These are phyloP conservation scores for Rutstroemia sp. DNA, from an alignment of 2,329 filamentous ascomycete species.

Conservation along the genomic window DNA sequence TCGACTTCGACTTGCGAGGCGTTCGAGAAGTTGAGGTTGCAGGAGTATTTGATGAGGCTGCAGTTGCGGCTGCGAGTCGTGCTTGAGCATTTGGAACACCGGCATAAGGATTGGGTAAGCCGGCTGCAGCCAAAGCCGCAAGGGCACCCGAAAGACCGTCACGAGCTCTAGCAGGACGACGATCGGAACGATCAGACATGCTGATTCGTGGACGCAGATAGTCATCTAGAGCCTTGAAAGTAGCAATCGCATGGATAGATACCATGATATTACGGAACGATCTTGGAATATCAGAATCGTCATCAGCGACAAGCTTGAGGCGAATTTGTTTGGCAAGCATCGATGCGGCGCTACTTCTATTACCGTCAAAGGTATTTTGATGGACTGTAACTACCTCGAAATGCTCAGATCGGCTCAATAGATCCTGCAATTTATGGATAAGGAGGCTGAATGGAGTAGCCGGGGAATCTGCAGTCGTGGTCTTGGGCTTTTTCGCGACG, in stretches of 20 bases:
- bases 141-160: slow-evolving; percentile 62
- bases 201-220: slow-evolving; percentile 88
- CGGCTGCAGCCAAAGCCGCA: slow-evolving; percentile 69
- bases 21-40: slow-evolving; percentile 30
- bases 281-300: slow-evolving; percentile 81
- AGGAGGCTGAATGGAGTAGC: slow-evolving; percentile 83
- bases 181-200: slow-evolving; percentile 71
- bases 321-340: slow-evolving; percentile 96
- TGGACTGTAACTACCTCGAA: slow-evolving; percentile 97
- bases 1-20: slow-evolving; percentile 35
- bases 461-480: slow-evolving; percentile 58
- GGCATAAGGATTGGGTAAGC: slow-evolving; percentile 45
- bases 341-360: slow-evolving; percentile 81
- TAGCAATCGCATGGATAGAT: slow-evolving; percentile 95
- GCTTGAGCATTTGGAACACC: slow-evolving; percentile 24
- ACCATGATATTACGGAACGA: slow-evolving; percentile 94
- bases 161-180: slow-evolving; percentile 50
- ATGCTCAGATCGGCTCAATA: slow-evolving; percentile 93
- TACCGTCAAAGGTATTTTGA: slow-evolving; percentile 84
- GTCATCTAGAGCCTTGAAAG: slow-evolving; percentile 93
- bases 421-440: slow-evolving; percentile 88
- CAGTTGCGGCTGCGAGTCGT: slow-evolving; percentile 22
- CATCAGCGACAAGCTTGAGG: slow-evolving; percentile 80
- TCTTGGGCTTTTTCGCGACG: slow-evolving; percentile 54
- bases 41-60: slow-evolving; percentile 33